phyloP scores from a whole-genome alignment of 352 stramenopile genomes.

The Globisporangium paroecandrum region DNA sequence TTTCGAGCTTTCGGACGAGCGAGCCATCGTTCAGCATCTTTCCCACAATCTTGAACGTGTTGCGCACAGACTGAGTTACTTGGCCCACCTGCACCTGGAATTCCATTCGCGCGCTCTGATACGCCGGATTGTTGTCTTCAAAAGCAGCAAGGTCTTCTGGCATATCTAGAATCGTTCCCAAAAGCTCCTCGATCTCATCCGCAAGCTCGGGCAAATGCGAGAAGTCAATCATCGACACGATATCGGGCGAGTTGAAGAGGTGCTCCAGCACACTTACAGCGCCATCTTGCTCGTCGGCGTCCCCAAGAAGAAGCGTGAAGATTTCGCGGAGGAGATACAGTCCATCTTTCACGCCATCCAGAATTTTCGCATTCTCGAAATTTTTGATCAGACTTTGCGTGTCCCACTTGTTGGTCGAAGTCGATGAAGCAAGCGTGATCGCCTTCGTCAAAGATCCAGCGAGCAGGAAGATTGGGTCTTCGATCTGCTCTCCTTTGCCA shows the following conservation, averaged over 20 bases:
- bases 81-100: conserved; percentile 68
- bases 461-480: conserved; percentile 81
- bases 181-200: conserved; percentile 69
- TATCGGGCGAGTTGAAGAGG: conserved; percentile 55
- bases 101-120: conserved; percentile 51
- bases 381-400: conserved; percentile 51
- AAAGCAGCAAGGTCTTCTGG: conserved; percentile 65
- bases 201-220: conserved; percentile 50
- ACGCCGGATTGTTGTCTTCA: conserved; percentile 29
- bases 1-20: conserved; percentile 46
- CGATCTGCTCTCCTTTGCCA: conserved; percentile 58
- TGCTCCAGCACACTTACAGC: conserved; percentile 58
- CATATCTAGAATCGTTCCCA: conserved; percentile 76
- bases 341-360: conserved; percentile 58
- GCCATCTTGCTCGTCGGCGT: conserved; percentile 38
- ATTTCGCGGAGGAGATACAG: conserved; percentile 61
- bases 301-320: conserved; percentile 65
- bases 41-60: conserved; percentile 44
- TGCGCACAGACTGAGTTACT: conserved; percentile 51
- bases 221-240: conserved; percentile 59
- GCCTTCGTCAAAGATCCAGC: conserved; percentile 70
- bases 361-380: conserved; percentile 52
- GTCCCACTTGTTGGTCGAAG: conserved; percentile 44
- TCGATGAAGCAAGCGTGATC: conserved; percentile 53
- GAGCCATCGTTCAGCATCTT: conserved; percentile 55